Evolutionary conservation across 176 grass and related monocot genomes (phyloP).

Genomic region (Lolium perenne): DNA sequence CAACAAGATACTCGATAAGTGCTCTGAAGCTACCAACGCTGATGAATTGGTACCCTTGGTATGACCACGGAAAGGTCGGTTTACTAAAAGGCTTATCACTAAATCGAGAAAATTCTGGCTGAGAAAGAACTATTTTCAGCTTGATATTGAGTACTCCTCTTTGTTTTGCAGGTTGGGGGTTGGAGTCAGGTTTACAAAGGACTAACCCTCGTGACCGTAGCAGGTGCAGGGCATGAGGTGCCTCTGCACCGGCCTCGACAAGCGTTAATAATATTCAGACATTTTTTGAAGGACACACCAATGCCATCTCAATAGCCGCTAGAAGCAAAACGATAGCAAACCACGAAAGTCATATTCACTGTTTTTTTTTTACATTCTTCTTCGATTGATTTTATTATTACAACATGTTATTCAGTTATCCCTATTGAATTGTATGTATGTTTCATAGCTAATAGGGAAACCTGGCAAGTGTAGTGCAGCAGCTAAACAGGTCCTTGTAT

Average conservation of each 20-base stretch:
- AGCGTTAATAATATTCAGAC: constrained; percentile 71
- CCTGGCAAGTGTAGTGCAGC: constrained; percentile 42
- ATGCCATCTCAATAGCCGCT: constrained; percentile 55
- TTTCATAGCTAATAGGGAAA: constrained; percentile 49
- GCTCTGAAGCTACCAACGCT: constrained; percentile 80
- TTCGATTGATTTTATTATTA: constrained; percentile 47
- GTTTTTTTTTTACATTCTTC: constrained; percentile 46
- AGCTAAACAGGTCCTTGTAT: constrained; percentile 65
- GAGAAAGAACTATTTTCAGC: not conserved
- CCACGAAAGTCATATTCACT: constrained; percentile 9
- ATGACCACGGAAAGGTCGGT: constrained; percentile 82
- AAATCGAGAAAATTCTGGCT: not conserved
- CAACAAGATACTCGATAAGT: constrained; percentile 89
- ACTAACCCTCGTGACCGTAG: constrained; percentile 77
- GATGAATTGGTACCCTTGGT: constrained; percentile 88
- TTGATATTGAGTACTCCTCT: not conserved
- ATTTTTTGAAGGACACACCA: constrained; percentile 64
- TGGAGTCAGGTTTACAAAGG: constrained; percentile 95
- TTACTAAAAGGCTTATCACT: not conserved
- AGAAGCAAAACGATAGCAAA: constrained; percentile 45
- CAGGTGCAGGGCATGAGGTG: constrained; percentile 81
- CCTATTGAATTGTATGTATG: constrained; percentile 57
- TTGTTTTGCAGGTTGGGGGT: constrained; percentile 79
- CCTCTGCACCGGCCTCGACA: constrained; percentile 70
- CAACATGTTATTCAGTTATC: constrained; percentile 47